Evolutionary conservation across 805 yeast genomes (phyloP).

Genomic region (Candida alai): DNA sequence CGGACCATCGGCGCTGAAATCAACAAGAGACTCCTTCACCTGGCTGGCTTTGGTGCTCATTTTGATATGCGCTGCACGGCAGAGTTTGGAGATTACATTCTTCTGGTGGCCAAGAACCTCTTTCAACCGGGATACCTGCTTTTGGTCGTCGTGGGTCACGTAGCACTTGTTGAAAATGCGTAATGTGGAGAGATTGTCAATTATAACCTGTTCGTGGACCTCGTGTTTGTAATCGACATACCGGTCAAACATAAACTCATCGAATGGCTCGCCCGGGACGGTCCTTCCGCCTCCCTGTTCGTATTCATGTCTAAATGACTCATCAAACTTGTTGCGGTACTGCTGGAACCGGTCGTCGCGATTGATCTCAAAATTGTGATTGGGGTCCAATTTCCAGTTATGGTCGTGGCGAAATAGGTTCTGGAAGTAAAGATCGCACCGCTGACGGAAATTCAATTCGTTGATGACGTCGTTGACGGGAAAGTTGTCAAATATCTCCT

Average conservation of each 20-base stretch:
- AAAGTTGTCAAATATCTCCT: slow-evolving; percentile 18
- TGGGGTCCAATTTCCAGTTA: slow-evolving; percentile 41
- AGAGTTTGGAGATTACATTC: too few relatives aligned
- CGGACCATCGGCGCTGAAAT: too few relatives aligned
- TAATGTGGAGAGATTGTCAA: slow-evolving; percentile 42
- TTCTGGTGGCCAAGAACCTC: too few relatives aligned
- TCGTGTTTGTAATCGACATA: slow-evolving; percentile 19
- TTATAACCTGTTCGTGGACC: slow-evolving; percentile 26
- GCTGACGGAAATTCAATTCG: slow-evolving; percentile 6
- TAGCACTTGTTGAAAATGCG: slow-evolving; percentile 43
- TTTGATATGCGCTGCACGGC: too few relatives aligned
- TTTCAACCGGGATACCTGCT: too few relatives aligned
- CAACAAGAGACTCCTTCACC: too few relatives aligned
- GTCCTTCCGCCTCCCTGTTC: slow-evolving; percentile 1
- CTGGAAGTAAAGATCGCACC: slow-evolving; percentile 42
- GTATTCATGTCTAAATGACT: slow-evolving; percentile 13
- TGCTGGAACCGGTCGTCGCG: slow-evolving; percentile 23
- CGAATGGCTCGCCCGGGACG: slow-evolving; percentile 9
- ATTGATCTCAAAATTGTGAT: slow-evolving; percentile 14
- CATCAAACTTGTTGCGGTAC: slow-evolving; percentile 17
- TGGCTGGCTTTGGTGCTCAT: too few relatives aligned
- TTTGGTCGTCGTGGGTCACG: slow-evolving; percentile 18
- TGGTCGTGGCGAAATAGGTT: slow-evolving; percentile 33
- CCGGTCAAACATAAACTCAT: slow-evolving; percentile 22
- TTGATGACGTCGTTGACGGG: slow-evolving; percentile 17